Percentiles rank a stretch among this genome's conserved stretches.
Conservation (phyloP, 2,329 filamentous ascomycete species). For the Aspergillus fumigatus region DNA sequence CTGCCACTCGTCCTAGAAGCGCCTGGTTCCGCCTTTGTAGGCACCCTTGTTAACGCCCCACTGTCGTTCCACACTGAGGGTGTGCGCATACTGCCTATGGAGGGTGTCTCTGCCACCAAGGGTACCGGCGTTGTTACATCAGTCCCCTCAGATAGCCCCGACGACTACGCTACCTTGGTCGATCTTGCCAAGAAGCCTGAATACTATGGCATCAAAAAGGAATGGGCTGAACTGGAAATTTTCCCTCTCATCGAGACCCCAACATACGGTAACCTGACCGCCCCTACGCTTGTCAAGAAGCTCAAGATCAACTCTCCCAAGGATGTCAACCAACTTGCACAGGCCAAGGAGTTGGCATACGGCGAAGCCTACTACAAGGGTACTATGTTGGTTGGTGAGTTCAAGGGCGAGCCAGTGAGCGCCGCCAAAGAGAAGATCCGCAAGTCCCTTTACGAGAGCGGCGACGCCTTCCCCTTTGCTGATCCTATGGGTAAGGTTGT, state of each 20-base stretch:
- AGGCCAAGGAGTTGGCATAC: slow-evolving; percentile 95
- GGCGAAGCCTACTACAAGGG: slow-evolving; percentile 98
- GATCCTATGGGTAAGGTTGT: slow-evolving; percentile 90
- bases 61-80: slow-evolving; percentile 79
- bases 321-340: slow-evolving; percentile 81
- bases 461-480: slow-evolving; percentile 83
- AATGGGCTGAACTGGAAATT: slow-evolving; percentile 91
- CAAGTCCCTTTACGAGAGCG: slow-evolving; percentile 68
- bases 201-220: slow-evolving; percentile 92
- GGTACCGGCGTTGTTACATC: slow-evolving; percentile 95
- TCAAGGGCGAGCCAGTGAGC: slow-evolving; percentile 80
- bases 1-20: slow-evolving; percentile 72
- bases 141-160: slow-evolving; percentile 91
- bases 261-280: slow-evolving; percentile 77
- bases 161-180: slow-evolving; percentile 84
- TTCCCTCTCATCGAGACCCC: slow-evolving; percentile 86
- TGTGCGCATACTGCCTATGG: slow-evolving; percentile 91
- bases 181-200: slow-evolving; percentile 94
- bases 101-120: slow-evolving; percentile 84
- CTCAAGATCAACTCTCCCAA: slow-evolving; percentile 97
- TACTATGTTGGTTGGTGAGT: slow-evolving; percentile 80
- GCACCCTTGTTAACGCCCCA: slow-evolving; percentile 84
- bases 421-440: slow-evolving; percentile 81
- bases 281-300: slow-evolving; percentile 78
- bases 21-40: slow-evolving; percentile 73